phyloP scores from a whole-genome alignment of 140 eudicot species.

The Oenanthe javanica region DNA sequence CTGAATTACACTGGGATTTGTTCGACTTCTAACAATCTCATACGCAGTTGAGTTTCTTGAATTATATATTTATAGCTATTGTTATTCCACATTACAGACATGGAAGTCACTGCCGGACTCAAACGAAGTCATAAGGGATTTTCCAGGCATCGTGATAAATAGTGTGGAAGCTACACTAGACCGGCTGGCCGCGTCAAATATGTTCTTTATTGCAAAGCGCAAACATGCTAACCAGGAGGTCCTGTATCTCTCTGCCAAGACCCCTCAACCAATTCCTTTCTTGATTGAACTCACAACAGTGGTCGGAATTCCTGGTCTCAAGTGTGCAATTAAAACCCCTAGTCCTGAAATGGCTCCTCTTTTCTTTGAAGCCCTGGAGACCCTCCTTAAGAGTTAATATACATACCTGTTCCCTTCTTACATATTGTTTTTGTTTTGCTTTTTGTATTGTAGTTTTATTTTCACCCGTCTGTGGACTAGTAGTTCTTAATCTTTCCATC shows the following conservation, averaged over 20 bases:
- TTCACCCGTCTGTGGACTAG: background rate
- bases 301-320: constrained; percentile 67
- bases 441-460: background rate
- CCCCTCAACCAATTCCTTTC: constrained; percentile 75
- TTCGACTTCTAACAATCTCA: background rate
- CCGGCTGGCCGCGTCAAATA: constrained; percentile 53
- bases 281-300: constrained; percentile 81
- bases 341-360: constrained; percentile 83
- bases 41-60: background rate
- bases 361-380: constrained; percentile 78
- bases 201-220: constrained; percentile 91
- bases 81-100: constrained; percentile 39
- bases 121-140: constrained; percentile 60
- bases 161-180: constrained; percentile 64
- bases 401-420: background rate
- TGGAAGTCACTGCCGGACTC: constrained; percentile 97
- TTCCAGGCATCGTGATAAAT: constrained; percentile 42
- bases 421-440: background rate
- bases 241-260: constrained; percentile 77
- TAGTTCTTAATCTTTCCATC: background rate
- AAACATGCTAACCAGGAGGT: constrained; percentile 83
- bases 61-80: background rate
- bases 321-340: constrained; percentile 86
- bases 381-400: constrained; percentile 44
- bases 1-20: background rate